A percentile compares a stretch with the other conserved stretches of the same genome.
Evolutionary conservation across 768 basidiomycete genomes (phyloP).

Genomic region (Pholiota microspora): DNA sequence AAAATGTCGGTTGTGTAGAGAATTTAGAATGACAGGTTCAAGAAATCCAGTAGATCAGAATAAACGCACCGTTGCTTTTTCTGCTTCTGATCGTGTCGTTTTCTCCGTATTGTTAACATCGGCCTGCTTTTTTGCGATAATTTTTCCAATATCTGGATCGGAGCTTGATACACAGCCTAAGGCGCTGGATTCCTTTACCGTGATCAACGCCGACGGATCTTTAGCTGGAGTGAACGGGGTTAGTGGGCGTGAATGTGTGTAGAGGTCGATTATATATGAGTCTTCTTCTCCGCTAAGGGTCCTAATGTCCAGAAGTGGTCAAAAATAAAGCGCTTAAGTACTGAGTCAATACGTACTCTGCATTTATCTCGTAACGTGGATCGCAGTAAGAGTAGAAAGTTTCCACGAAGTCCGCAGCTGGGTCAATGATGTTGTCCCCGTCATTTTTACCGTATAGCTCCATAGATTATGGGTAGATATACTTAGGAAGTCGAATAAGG

Average conservation of each 20-base stretch:
- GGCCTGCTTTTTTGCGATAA: background rate
- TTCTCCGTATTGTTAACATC: background rate
- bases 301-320: background rate
- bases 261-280: slow-evolving; percentile 27
- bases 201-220: background rate
- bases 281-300: slow-evolving; percentile 27
- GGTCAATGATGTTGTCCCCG: slow-evolving; percentile 4
- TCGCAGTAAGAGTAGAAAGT: slow-evolving; percentile 16
- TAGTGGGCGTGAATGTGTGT: slow-evolving; percentile 21
- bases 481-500: background rate
- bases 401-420: slow-evolving; percentile 19
- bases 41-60: background rate
- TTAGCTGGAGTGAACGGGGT: slow-evolving; percentile 5
- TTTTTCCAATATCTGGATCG: background rate
- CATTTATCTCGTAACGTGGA: slow-evolving; percentile 13
- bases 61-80: background rate
- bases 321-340: background rate
- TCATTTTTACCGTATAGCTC: background rate
- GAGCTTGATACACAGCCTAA: background rate
- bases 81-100: background rate
- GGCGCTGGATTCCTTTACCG: background rate
- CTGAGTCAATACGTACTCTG: slow-evolving; percentile 5
- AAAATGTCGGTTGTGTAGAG: background rate
- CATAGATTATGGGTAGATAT: too few relatives aligned
- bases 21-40: background rate